phyloP scores from a whole-genome alignment of 2,329 filamentous ascomycete species.

The Ophiostoma sp. region DNA sequence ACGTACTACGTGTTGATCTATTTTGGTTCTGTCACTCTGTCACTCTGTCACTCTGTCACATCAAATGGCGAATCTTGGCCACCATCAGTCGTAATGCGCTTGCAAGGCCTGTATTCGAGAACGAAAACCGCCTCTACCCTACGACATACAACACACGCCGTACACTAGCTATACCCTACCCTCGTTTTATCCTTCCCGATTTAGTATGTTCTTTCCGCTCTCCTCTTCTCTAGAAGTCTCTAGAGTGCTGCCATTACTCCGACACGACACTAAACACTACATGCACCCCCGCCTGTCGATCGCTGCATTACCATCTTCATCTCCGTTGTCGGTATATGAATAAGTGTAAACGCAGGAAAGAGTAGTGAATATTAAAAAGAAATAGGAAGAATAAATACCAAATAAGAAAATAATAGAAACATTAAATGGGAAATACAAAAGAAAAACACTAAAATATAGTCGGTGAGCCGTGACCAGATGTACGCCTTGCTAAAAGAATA shows the following conservation, averaged over 20 bases:
- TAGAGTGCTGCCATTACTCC: not conserved
- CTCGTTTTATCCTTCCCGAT: constrained; percentile 15
- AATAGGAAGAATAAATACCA: too few species aligned
- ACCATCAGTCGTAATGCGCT: too few species aligned
- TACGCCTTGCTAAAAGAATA: constrained; percentile 4
- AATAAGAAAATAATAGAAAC: too few species aligned
- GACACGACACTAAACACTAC: not conserved
- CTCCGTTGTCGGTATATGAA: constrained; percentile 6
- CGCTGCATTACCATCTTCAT: not conserved
- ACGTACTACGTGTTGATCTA: too few species aligned
- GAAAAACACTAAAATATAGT: not conserved
- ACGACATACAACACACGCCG: not conserved
- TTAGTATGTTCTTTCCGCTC: not conserved
- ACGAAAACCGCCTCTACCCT: constrained; percentile 1
- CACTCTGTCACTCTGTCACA: too few species aligned
- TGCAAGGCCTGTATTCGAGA: too few species aligned
- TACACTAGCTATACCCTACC: not conserved
- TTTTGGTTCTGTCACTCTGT: too few species aligned
- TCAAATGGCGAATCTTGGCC: too few species aligned
- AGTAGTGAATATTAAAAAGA: too few species aligned
- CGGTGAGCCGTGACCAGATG: constrained; percentile 9
- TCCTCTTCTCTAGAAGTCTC: too few species aligned
- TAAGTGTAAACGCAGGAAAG: too few species aligned
- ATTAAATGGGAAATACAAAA: too few species aligned
- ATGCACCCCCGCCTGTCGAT: constrained; percentile 2